Conservation (phyloP, 2,329 filamentous ascomycete genomes). For the Ascochyta fabae region DNA sequence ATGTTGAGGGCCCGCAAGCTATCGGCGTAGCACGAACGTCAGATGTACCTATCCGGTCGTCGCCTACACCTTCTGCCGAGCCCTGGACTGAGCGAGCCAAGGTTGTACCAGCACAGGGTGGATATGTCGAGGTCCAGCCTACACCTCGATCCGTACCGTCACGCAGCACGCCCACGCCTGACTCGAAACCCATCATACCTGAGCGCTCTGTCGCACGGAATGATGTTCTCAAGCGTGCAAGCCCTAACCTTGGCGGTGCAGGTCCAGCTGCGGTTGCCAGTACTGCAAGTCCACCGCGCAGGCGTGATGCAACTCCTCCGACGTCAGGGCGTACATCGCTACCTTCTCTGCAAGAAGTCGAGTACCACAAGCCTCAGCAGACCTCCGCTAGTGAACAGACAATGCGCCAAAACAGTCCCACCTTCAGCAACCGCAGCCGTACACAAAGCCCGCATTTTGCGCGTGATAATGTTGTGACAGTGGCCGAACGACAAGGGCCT, state of each 20-base stretch:
- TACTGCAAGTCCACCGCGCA: slow-evolving; percentile 24
- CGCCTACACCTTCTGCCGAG: slow-evolving; percentile 36
- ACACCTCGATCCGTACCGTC: slow-evolving; percentile 29
- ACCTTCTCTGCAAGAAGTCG: slow-evolving; percentile 40
- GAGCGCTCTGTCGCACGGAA: slow-evolving; percentile 32
- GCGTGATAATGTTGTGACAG: slow-evolving; percentile 27
- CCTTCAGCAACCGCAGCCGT: slow-evolving; percentile 23
- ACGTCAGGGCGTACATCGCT: slow-evolving; percentile 34
- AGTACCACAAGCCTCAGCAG: slow-evolving; percentile 18
- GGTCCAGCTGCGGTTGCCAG: slow-evolving; percentile 10
- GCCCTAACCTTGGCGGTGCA: slow-evolving; percentile 14
- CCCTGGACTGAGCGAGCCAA: slow-evolving; percentile 22
- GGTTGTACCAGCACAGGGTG: slow-evolving; percentile 27
- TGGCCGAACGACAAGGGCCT: slow-evolving; percentile 28
- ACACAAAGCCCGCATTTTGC: slow-evolving; percentile 22
- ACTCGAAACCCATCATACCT: slow-evolving; percentile 23
- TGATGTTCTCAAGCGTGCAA: slow-evolving; percentile 25
- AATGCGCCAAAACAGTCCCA: slow-evolving; percentile 17
- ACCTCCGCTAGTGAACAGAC: slow-evolving; percentile 4
- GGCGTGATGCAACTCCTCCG: slow-evolving; percentile 29
- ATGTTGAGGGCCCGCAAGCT: slow-evolving; percentile 27
- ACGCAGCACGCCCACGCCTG: slow-evolving; percentile 39
- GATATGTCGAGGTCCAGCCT: slow-evolving; percentile 38
- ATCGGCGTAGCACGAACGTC: slow-evolving; percentile 55
- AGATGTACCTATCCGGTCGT: slow-evolving; percentile 44